Percentiles rank a stretch among this genome's conserved stretches.
These are phyloP conservation scores for Halenospora varia DNA, from an alignment of 495 filamentous ascomycete genomes.

Conservation along the genomic window DNA sequence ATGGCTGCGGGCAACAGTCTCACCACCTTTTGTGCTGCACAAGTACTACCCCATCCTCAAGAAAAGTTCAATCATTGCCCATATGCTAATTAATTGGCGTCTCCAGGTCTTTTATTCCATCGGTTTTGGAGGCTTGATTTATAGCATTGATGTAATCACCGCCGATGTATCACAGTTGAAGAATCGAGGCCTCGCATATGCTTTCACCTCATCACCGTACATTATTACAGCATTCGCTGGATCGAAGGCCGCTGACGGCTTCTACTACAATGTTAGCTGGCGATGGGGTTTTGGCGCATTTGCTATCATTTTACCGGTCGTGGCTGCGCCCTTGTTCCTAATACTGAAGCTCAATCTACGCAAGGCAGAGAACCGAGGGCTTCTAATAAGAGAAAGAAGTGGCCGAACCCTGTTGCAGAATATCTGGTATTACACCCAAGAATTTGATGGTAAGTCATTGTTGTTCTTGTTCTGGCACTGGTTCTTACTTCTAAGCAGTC, in stretches of 20 bases:
- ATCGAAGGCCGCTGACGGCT: slow-evolving; percentile 30
- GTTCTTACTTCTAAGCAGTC: slow-evolving; percentile 10
- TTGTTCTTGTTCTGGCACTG: background rate
- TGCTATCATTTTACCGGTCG: slow-evolving; percentile 33
- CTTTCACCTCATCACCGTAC: slow-evolving; percentile 52
- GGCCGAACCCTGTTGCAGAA: slow-evolving; percentile 43
- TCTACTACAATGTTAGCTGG: slow-evolving; percentile 41
- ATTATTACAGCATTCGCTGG: slow-evolving; percentile 52
- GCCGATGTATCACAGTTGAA: slow-evolving; percentile 55
- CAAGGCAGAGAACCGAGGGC: slow-evolving; percentile 51
- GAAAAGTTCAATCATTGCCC: background rate
- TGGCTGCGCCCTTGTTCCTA: slow-evolving; percentile 31
- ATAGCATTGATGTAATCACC: slow-evolving; percentile 53
- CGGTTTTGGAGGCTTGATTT: slow-evolving; percentile 47
- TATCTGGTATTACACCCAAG: slow-evolving; percentile 49
- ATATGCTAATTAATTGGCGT: background rate
- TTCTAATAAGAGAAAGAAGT: slow-evolving; percentile 40
- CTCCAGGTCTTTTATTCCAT: slow-evolving; percentile 50
- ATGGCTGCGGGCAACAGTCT: slow-evolving; percentile 50
- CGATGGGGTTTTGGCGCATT: slow-evolving; percentile 54
- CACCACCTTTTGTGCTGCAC: slow-evolving; percentile 44
- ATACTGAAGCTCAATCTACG: slow-evolving; percentile 50
- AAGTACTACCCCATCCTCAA: slow-evolving; percentile 46
- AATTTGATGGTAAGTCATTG: slow-evolving; percentile 52
- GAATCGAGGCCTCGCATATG: slow-evolving; percentile 53